Evolutionary conservation across 768 basidiomycete genomes (phyloP).

Genomic region (Hygrocybe punicea): DNA sequence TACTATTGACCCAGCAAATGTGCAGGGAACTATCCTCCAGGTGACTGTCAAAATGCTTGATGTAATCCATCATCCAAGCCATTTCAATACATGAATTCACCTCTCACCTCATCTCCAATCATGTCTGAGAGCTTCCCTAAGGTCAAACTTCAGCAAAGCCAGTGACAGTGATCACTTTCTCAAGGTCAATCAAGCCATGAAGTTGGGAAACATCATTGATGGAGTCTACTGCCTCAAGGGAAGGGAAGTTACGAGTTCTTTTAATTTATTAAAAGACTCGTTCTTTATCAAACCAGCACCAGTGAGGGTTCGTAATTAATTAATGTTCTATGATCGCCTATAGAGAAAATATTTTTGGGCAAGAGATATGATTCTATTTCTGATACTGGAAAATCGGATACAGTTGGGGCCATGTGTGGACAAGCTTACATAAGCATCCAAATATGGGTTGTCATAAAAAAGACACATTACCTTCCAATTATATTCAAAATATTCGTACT

Average conservation of each 20-base stretch:
- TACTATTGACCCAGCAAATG: slow-evolving; percentile 98
- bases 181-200: slow-evolving; percentile 87
- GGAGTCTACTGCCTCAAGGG: slow-evolving; percentile 73
- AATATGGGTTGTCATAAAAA: too few species aligned
- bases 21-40: slow-evolving; percentile 88
- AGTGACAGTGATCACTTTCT: slow-evolving; percentile 93
- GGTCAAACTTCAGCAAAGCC: slow-evolving; percentile 98
- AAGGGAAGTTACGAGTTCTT: slow-evolving; percentile 94
- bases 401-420: too few species aligned
- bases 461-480: too few species aligned
- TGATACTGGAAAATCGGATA: too few species aligned
- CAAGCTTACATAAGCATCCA: too few species aligned
- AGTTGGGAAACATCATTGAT: slow-evolving; percentile 75
- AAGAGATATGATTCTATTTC: too few species aligned
- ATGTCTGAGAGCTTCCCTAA: slow-evolving; percentile 96
- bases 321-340: too few species aligned
- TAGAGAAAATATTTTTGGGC: too few species aligned
- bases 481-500: too few species aligned
- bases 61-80: slow-evolving; percentile 99
- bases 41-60: slow-evolving; percentile 98
- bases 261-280: too few species aligned
- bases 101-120: slow-evolving; percentile 99
- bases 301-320: too few species aligned
- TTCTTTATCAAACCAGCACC: too few species aligned
- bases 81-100: slow-evolving; percentile 99